Evolutionary conservation across 768 basidiomycete genomes (phyloP).

Genomic region (Tricholoma hemisulphureum): DNA sequence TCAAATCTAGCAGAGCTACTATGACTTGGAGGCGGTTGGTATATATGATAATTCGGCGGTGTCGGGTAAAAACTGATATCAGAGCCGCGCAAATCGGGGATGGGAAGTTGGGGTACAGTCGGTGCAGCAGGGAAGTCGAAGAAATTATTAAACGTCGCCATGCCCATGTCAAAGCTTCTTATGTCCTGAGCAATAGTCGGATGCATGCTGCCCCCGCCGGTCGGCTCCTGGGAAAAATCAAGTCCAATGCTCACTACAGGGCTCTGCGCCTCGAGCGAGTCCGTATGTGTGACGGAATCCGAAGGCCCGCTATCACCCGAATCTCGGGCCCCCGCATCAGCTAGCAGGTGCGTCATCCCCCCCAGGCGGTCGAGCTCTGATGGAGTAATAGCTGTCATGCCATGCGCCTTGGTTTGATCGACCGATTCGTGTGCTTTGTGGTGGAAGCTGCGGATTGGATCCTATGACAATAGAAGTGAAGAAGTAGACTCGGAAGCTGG

Average conservation of each 20-base stretch:
- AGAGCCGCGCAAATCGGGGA: conserved; percentile 5
- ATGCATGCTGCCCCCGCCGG: conserved; percentile 37
- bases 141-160: conserved; percentile 19
- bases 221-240: conserved; percentile 11
- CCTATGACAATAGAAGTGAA: conserved; percentile 26
- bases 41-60: conserved; percentile 1
- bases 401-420: conserved; percentile 26
- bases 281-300: background rate
- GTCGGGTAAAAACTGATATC: conserved; percentile 10
- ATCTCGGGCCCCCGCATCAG: conserved; percentile 15
- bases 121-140: conserved; percentile 23
- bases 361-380: conserved; percentile 55
- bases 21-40: conserved; percentile 8
- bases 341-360: conserved; percentile 50
- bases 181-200: conserved; percentile 53
- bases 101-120: background rate
- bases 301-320: conserved; percentile 5
- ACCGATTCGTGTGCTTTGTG: conserved; percentile 44
- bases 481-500: background rate
- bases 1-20: background rate
- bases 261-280: background rate
- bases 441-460: conserved; percentile 39
- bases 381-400: conserved; percentile 28
- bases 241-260: conserved; percentile 8
- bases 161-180: conserved; percentile 29